These are phyloP conservation scores for Stachybotrys echinatus DNA, from an alignment of 2,329 filamentous ascomycete genomes.

Conservation along the genomic window DNA sequence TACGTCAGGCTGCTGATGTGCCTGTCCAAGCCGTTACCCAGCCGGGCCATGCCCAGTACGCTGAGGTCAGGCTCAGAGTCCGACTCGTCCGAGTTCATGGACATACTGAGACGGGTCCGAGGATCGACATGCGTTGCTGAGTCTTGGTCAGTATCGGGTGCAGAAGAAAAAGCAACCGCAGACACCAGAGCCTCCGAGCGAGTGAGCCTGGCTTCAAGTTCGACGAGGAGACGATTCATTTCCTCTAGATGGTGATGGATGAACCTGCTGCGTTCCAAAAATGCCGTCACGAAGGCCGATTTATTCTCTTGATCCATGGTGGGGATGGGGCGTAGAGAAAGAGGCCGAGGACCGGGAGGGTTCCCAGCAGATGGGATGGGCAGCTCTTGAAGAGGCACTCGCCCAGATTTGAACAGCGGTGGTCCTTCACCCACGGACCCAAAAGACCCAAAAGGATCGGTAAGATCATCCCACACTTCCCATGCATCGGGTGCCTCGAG, in stretches of 20 bases:
- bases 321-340: conserved; percentile 15
- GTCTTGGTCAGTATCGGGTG: conserved; percentile 9
- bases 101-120: conserved; percentile 29
- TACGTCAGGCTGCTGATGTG: conserved; percentile 24
- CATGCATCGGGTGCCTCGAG: neutral
- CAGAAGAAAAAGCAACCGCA: neutral
- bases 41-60: conserved; percentile 26
- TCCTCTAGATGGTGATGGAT: conserved; percentile 5
- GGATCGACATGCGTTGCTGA: conserved; percentile 21
- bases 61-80: conserved; percentile 31
- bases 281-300: conserved; percentile 8
- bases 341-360: conserved; percentile 12
- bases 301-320: conserved; percentile 21
- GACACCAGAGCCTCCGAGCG: neutral
- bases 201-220: conserved; percentile 1
- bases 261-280: conserved; percentile 9
- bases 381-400: conserved; percentile 20
- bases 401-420: conserved; percentile 3
- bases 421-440: neutral
- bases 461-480: neutral
- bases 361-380: conserved; percentile 14
- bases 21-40: conserved; percentile 17
- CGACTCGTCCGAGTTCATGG: conserved; percentile 28
- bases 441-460: neutral
- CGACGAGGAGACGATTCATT: conserved; percentile 5